Evolutionary conservation across 306 rosid genomes (phyloP).

Genomic region (Quercus variabilis): DNA sequence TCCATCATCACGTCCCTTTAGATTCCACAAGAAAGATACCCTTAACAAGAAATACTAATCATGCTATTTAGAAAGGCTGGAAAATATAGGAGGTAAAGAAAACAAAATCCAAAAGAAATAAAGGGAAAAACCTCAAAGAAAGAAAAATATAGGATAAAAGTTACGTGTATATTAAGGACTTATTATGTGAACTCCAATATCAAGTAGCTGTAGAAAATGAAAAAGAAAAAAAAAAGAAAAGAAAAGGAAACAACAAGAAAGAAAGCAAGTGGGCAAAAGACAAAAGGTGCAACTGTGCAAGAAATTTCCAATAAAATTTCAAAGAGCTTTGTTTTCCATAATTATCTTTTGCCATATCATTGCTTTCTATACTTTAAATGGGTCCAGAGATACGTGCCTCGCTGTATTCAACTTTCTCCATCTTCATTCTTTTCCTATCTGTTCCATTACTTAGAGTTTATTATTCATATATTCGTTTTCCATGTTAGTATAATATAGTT

Average conservation of each 20-base stretch:
- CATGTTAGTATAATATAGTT: slow-evolving; percentile 6
- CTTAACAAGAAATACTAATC: slow-evolving; percentile 42
- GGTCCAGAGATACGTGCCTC: slow-evolving; percentile 37
- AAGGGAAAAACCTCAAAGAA: background rate
- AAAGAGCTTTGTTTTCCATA: background rate
- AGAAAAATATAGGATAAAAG: background rate
- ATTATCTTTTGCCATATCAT: slow-evolving; percentile 17
- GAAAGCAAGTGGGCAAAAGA: background rate
- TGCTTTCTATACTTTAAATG: slow-evolving; percentile 27
- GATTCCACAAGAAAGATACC: slow-evolving; percentile 62
- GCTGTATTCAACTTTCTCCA: slow-evolving; percentile 36
- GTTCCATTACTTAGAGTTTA: slow-evolving; percentile 5
- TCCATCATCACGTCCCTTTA: slow-evolving; percentile 31
- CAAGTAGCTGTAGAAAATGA: background rate
- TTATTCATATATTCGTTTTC: slow-evolving; percentile 25
- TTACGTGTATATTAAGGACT: background rate
- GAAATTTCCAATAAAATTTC: slow-evolving; percentile 6
- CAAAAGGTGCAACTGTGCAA: background rate
- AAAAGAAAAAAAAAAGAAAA: background rate
- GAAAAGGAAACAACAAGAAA: slow-evolving; percentile 8
- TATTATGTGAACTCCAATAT: background rate
- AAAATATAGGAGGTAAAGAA: background rate
- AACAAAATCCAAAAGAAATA: background rate
- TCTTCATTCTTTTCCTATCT: slow-evolving; percentile 1
- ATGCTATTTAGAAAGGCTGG: slow-evolving; percentile 5